These are phyloP conservation scores for Herpotrichia juniperi DNA, from an alignment of 2,329 filamentous ascomycete genomes.

Conservation along the genomic window DNA sequence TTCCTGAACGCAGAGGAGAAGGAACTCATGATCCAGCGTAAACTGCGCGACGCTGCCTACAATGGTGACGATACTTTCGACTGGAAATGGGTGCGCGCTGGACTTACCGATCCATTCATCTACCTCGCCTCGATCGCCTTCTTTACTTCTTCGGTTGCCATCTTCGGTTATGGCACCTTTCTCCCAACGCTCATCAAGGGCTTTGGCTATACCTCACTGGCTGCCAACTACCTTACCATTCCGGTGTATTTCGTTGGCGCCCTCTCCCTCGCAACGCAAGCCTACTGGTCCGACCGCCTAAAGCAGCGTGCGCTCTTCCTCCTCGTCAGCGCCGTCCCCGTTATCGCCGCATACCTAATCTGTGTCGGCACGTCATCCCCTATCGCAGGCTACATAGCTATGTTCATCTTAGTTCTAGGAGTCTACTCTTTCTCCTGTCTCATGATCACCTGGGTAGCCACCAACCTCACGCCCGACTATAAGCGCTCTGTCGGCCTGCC, in stretches of 20 bases:
- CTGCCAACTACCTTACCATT: constrained; percentile 44
- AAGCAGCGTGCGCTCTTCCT: constrained; percentile 38
- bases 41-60: constrained; percentile 34
- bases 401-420: constrained; percentile 33
- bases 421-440: constrained; percentile 32
- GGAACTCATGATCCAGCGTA: constrained; percentile 41
- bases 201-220: constrained; percentile 32
- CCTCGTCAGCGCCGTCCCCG: constrained; percentile 32
- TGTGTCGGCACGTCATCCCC: constrained; percentile 32
- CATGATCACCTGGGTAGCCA: constrained; percentile 41
- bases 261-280: constrained; percentile 26
- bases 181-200: constrained; percentile 45
- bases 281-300: constrained; percentile 39
- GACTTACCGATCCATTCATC: constrained; percentile 38
- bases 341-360: constrained; percentile 43
- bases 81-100: constrained; percentile 35
- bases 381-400: constrained; percentile 41
- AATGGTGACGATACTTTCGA: constrained; percentile 37
- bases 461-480: constrained; percentile 40
- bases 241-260: constrained; percentile 42
- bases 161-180: constrained; percentile 43
- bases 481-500: constrained; percentile 43
- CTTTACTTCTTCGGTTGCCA: constrained; percentile 42
- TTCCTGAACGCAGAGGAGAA: constrained; percentile 65
- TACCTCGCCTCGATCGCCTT: constrained; percentile 36